These are phyloP conservation scores for Russula emetica DNA, from an alignment of 768 basidiomycete genomes.

Conservation along the genomic window DNA sequence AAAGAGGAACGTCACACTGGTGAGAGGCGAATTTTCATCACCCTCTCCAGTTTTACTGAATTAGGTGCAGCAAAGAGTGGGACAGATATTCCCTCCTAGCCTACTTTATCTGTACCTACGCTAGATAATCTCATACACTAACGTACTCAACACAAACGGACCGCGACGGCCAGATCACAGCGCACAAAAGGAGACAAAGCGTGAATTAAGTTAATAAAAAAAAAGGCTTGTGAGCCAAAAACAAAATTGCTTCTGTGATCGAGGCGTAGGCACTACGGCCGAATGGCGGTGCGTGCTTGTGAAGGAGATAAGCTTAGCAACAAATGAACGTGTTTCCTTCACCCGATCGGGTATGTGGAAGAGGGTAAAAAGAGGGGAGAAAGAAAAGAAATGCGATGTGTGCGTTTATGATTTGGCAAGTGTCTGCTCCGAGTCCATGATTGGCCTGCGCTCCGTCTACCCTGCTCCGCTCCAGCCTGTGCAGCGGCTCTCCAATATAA, in stretches of 20 bases:
- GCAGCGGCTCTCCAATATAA: not conserved
- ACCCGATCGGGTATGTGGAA: constrained; percentile 19
- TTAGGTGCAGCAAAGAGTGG: not conserved
- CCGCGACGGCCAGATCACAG: constrained; percentile 1
- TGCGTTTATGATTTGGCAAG: constrained; percentile 10
- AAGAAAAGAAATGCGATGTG: constrained; percentile 12
- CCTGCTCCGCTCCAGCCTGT: constrained; percentile 8
- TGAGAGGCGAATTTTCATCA: not conserved
- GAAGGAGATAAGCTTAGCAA: constrained; percentile 9
- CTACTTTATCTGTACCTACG: constrained; percentile 11
- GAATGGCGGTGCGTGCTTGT: constrained; percentile 1
- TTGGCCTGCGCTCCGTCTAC: constrained; percentile 13
- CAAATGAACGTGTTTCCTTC: constrained; percentile 24
- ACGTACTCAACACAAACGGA: constrained; percentile 6
- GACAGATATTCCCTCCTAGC: not conserved
- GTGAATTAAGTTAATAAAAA: not conserved
- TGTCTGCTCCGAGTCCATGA: constrained; percentile 21
- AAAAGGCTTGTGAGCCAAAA: not conserved
- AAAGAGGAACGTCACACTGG: not conserved
- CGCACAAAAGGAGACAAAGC: not conserved
- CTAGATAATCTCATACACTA: constrained; percentile 14
- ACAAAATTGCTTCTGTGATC: not conserved
- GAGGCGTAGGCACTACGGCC: constrained; percentile 1
- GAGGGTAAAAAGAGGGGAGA: constrained; percentile 6
- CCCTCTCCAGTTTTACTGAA: not conserved